Percentiles rank a stretch among this genome's conserved stretches.
Evolutionary conservation across 495 filamentous ascomycete genomes (phyloP).

Genomic region (Viridothelium virens): DNA sequence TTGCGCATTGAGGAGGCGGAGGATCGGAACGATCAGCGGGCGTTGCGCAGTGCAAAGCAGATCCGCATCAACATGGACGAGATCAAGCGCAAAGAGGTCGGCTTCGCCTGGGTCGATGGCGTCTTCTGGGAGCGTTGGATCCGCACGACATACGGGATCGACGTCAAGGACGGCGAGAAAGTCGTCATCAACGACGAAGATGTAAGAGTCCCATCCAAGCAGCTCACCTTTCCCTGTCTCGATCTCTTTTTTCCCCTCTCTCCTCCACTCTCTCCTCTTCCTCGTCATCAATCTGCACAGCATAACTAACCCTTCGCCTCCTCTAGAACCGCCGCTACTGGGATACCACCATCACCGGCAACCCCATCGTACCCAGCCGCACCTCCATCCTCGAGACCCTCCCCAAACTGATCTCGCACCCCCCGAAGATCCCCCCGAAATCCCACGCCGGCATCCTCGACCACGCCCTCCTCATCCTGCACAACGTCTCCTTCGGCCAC

Average conservation of each 20-base stretch:
- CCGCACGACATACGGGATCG: conserved; percentile 83
- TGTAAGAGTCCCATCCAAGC: conserved; percentile 49
- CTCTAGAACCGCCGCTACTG: conserved; percentile 81
- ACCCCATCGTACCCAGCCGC: conserved; percentile 77
- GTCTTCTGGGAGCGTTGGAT: conserved; percentile 98
- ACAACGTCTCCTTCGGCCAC: conserved; percentile 58
- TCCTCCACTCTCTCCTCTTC: background rate
- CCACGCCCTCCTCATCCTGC: conserved; percentile 69
- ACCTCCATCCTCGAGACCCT: conserved; percentile 94
- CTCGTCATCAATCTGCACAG: conserved; percentile 1
- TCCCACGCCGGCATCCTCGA: conserved; percentile 71
- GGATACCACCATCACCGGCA: conserved; percentile 84
- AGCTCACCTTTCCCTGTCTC: background rate
- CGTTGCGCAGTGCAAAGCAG: conserved; percentile 77
- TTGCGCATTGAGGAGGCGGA: conserved; percentile 92
- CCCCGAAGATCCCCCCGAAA: conserved; percentile 79
- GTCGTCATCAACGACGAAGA: conserved; percentile 98
- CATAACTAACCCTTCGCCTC: conserved; percentile 24
- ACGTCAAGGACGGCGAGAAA: conserved; percentile 74
- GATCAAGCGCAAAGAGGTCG: conserved; percentile 76
- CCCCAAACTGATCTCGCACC: conserved; percentile 59
- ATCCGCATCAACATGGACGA: conserved; percentile 85
- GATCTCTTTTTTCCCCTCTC: background rate
- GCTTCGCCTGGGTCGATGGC: conserved; percentile 98
- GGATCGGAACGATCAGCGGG: conserved; percentile 83